Evolutionary conservation across 495 filamentous ascomycete species (phyloP), one percentile per base, ranked within the genome.

Genomic region (Pyronema domesticum): DNA sequence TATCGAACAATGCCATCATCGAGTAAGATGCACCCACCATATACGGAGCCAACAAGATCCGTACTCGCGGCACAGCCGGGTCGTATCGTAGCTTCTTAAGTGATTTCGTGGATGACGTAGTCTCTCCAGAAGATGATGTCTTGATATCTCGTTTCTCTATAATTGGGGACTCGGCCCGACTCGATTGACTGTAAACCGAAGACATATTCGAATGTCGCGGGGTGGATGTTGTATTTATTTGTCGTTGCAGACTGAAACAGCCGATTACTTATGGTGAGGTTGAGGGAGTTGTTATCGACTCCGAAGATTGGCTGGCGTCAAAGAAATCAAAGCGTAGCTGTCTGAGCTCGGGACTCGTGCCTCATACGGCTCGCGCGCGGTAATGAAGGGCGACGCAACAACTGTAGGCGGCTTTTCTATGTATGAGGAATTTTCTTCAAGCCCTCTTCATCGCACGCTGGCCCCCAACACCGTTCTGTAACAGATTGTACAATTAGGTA

Each of bases 1-100:
- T 43, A 43, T 43, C 13, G 1, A 43, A 43, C 13, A 6, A 13
- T n/a, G 39, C 13, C 17, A 43, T n/a, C 13, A 13, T 43, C 39
- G 17, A 43, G 39, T 3, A 43, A 43, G 39, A 43, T n/a, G 17
- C 17, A 17, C 39, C 13, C 17, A 43, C 19, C 60, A 63, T 63
- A 51, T 63, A 62, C 17, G 60, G 60, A 33, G 60, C 59, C 4
- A 63, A 57, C 14, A 63, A 55, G 49, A 63, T 62, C 13, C 60
- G 51, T 19, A 63, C 58, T 45, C 59, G 62, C 40, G 60, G 56
- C 9, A 58, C 49, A 46, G 50, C 19, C n/a, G 45, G 45, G 19
- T 15, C 19, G n/a, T 15, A 30, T 43, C 39, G 39, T 6, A 6
- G 39, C 6, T 11, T 15, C 19, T 4, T 13, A 8, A 15, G 45